Evolutionary conservation across 257 asterid genomes (phyloP), one percentile per base, ranked within the genome.

Genomic region (Ilex aquifolium): DNA sequence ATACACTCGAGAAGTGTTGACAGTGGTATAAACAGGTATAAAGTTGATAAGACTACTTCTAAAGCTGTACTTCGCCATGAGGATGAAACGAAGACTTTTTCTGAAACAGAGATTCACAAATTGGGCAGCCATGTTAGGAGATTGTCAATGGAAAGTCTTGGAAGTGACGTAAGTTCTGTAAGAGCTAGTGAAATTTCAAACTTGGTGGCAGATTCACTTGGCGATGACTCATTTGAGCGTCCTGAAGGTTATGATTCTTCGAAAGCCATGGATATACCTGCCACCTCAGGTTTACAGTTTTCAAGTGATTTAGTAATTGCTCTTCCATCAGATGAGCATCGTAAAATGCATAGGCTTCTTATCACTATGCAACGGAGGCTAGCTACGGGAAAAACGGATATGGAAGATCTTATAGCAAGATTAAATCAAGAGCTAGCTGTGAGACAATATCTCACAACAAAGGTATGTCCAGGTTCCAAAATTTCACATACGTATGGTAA

Each of bases 361-460:
- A 59, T 53, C 42, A 73, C 61, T 42, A 52, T 74, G 84, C 80
- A 81, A 68, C 78, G 69, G 71, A 69, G 65, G 61, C 57, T 81
- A 44, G 71, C 65, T 64, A 70, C 86, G 31, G 77, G 87, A 66
- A 79, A 72, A 69, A 69, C 79, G 54, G 89, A 82, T 70, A 55
- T 76, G 51, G 84, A 82, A 62, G 84, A 80, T 75, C 89, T 84
- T 42, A 65, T 73, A 27, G 68, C 82, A 63, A 82, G 92, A 76
- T 69, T 76, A 55, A 58, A 73, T 71, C 87, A 80, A 65, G 95
- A 87, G 79, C 73, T 74, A 69, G 66, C 91, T 72, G 80, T 63
- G n/a, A 74, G 79, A 70, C 76, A 72, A 56, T 80, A 76, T 63
- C 88, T 84, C 64, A 67, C 77, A 7, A 67, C 80, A 48, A 82